phyloP scores from a whole-genome alignment of 1,284 basidiomycete species.

The Melampsora americana region DNA sequence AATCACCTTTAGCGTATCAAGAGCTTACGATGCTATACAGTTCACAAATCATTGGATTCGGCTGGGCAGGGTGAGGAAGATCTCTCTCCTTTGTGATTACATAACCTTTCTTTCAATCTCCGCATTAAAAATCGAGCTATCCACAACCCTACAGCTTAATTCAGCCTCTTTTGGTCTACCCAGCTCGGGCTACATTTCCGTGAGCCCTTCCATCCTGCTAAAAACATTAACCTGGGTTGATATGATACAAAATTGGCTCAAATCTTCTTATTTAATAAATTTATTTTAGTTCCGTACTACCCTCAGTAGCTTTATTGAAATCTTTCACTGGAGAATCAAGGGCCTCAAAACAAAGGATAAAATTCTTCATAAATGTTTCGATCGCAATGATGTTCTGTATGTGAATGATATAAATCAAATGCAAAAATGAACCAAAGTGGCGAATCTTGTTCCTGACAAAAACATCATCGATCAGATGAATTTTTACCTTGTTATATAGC shows the following conservation, averaged over 20 bases:
- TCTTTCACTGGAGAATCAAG: constrained; percentile 18
- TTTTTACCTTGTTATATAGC: constrained; percentile 38
- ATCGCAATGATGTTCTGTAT: background rate
- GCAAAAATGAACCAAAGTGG: background rate
- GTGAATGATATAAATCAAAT: background rate
- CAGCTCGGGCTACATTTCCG: constrained; percentile 22
- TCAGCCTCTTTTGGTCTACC: constrained; percentile 34
- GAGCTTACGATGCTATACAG: constrained; percentile 26
- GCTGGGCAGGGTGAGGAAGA: constrained; percentile 33
- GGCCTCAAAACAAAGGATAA: background rate
- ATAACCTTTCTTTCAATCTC: no score
- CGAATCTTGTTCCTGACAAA: no score
- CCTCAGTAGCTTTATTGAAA: constrained; percentile 29
- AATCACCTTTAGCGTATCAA: background rate
- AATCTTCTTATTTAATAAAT: background rate
- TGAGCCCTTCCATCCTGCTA: constrained; percentile 4
- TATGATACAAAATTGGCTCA: background rate
- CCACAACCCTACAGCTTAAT: constrained; percentile 13
- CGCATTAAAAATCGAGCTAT: background rate
- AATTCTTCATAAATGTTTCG: constrained; percentile 26
- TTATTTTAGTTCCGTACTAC: constrained; percentile 5
- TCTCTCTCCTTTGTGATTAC: background rate
- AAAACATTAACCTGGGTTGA: background rate
- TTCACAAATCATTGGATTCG: constrained; percentile 36
- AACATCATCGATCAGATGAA: constrained; percentile 10